Evolutionary conservation across 129 eudicot genomes (phyloP).

Genomic region (Solidago caesia): DNA sequence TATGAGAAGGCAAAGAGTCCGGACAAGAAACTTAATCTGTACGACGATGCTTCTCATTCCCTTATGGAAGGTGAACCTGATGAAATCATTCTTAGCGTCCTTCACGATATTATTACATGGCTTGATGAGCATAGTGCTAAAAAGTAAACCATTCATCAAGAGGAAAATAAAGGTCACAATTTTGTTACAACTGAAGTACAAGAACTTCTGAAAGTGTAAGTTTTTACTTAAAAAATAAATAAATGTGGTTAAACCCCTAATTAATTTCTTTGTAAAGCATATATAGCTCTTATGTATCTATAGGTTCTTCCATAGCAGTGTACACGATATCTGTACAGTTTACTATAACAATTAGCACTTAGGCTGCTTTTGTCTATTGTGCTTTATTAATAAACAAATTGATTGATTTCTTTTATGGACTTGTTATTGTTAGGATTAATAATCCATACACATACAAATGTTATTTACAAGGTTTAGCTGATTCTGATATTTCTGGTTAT

Average conservation of each 20-base stretch:
- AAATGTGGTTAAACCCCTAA: conserved; percentile 15
- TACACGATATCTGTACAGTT: neutral
- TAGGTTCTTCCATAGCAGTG: neutral
- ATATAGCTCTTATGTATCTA: neutral
- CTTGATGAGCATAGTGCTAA: conserved; percentile 54
- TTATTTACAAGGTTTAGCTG: neutral
- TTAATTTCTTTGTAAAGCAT: neutral
- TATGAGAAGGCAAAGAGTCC: conserved; percentile 80
- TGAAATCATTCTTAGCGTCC: conserved; percentile 55
- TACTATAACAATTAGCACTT: neutral
- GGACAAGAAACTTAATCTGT: conserved; percentile 81
- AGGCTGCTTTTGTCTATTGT: neutral
- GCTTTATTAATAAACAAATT: neutral
- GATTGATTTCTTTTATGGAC: neutral
- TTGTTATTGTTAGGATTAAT: neutral
- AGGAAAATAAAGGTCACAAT: neutral
- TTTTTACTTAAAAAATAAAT: neutral
- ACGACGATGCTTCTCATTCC: conserved; percentile 63
- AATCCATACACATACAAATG: too few relatives aligned
- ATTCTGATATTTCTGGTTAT: neutral
- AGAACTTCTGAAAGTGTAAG: neutral
- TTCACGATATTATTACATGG: conserved; percentile 75
- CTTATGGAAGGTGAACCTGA: conserved; percentile 96
- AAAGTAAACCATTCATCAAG: conserved; percentile 1
- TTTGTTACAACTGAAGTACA: conserved; percentile 21